Percentiles rank a stretch among this genome's conserved stretches.
These are phyloP conservation scores for Nicotiana benthamiana DNA, from an alignment of 257 asterid genomes.

Conservation along the genomic window DNA sequence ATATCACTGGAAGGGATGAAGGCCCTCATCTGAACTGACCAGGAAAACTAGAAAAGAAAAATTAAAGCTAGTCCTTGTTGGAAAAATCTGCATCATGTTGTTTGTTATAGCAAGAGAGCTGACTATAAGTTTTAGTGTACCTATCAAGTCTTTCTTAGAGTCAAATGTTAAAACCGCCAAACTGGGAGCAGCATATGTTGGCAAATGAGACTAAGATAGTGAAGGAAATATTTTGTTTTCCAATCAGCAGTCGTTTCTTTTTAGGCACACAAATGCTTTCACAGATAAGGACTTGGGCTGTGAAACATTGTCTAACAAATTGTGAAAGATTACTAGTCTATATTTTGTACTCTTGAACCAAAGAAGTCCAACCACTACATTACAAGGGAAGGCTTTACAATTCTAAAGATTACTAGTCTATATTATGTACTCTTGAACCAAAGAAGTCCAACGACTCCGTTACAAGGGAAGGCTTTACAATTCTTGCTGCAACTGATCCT, in stretches of 20 bases:
- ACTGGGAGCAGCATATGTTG: neutral
- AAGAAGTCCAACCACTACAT: neutral
- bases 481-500: neutral
- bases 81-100: neutral
- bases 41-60: neutral
- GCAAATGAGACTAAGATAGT: neutral
- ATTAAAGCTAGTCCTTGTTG: neutral
- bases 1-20: neutral
- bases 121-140: neutral
- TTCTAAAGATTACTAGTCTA: neutral
- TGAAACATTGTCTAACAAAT: neutral
- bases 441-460: neutral
- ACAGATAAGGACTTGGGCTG: neutral
- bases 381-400: neutral
- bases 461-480: neutral
- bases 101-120: neutral
- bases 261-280: neutral
- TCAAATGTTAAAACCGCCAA: neutral
- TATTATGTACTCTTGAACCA: neutral
- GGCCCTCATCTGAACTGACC: neutral
- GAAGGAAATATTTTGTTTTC: neutral
- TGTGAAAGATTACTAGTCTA: neutral
- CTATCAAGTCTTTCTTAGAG: neutral
- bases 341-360: neutral
- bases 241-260: neutral